Evolutionary conservation across 371 early-diverging fungal species (phyloP), one percentile per base, ranked within the genome.

Genomic region (Mortierella sp.): DNA sequence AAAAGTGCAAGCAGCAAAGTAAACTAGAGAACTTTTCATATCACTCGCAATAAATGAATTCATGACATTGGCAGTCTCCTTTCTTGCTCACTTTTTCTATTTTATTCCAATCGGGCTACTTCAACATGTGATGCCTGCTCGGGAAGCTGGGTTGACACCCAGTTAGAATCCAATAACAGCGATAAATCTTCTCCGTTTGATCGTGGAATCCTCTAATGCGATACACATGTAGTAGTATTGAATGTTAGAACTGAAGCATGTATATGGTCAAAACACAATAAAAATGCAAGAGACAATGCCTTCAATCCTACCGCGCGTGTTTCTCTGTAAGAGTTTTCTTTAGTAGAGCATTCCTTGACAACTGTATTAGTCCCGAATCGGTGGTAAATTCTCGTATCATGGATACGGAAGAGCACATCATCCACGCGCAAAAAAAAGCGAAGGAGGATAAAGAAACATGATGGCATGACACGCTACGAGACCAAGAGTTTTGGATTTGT

Each of bases 381-480:
- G 83, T 97, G 96, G 82, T 95, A 96, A 28, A 95, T 42, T 22
- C 98, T 87, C 0, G 97, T 96, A 64, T 98, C 98, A 63, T 90
- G 90, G 15, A 96, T 85, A 32, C 96, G 89, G 71, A 96, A 93
- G 57, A 96, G 76, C 2, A 98, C 98, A 69, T 93, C 91, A 82
- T 98, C 98, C n/a, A 98, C 96, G 22, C 98, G 90, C 61, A 98
- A 70, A 72, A 96, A 96, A 81, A 93, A 94, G 9, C 98, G 88
- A 65, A 90, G 89, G n/a, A 97, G 85, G 15, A 97, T 84, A 51
- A 97, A 87, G 79, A 97, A 95, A 55, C 96, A 94, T 5, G 91
- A 87, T 3, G 94, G 94, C 98, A 98, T 98, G 10, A 97, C 97
- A 31, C 98, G 88, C 93, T 90, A 60, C 31, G 31, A 15, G 37